Evolutionary conservation across 164 flowering plant species (phyloP).

Genomic region (Nelumbo lutea): DNA sequence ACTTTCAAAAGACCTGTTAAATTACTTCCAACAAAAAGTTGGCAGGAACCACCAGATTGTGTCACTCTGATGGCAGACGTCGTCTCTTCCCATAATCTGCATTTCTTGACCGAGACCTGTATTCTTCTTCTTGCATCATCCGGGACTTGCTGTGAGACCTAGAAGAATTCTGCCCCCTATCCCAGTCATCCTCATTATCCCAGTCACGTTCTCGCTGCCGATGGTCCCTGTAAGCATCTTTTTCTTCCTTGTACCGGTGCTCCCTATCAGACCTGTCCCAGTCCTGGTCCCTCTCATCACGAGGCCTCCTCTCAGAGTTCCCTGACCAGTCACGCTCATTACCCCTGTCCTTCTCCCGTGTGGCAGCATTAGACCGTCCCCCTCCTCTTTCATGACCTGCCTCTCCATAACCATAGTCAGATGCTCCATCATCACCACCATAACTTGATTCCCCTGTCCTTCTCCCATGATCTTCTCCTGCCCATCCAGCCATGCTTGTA

Average conservation of each 20-base stretch:
- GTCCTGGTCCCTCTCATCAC: slow-evolving; percentile 56
- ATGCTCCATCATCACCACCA: slow-evolving; percentile 67
- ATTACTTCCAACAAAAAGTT: slow-evolving; percentile 7
- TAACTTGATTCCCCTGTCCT: slow-evolving; percentile 62
- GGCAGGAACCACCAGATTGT: slow-evolving; percentile 4
- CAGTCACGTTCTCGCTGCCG: slow-evolving; percentile 56
- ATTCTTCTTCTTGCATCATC: slow-evolving; percentile 55
- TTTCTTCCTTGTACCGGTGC: slow-evolving; percentile 58
- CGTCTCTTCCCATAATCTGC: slow-evolving; percentile 82
- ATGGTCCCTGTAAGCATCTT: slow-evolving; percentile 56
- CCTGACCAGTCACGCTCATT: slow-evolving; percentile 64
- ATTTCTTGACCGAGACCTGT: slow-evolving; percentile 73
- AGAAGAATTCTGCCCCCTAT: slow-evolving; percentile 69
- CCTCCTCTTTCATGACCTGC: slow-evolving; percentile 50
- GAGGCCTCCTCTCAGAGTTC: slow-evolving; percentile 49
- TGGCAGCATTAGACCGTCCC: slow-evolving; percentile 38
- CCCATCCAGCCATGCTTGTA: slow-evolving; percentile 63
- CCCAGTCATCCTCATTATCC: slow-evolving; percentile 63
- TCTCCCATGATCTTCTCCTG: slow-evolving; percentile 45
- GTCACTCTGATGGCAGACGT: slow-evolving; percentile 63
- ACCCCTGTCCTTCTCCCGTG: slow-evolving; percentile 59
- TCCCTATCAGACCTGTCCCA: slow-evolving; percentile 64
- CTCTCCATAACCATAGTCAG: slow-evolving; percentile 66
- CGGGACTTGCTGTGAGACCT: slow-evolving; percentile 68
- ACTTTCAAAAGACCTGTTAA: slow-evolving; percentile 13